These are phyloP conservation scores for Tinospora cordifolia DNA, from an alignment of 164 flowering plant species.

Conservation along the genomic window DNA sequence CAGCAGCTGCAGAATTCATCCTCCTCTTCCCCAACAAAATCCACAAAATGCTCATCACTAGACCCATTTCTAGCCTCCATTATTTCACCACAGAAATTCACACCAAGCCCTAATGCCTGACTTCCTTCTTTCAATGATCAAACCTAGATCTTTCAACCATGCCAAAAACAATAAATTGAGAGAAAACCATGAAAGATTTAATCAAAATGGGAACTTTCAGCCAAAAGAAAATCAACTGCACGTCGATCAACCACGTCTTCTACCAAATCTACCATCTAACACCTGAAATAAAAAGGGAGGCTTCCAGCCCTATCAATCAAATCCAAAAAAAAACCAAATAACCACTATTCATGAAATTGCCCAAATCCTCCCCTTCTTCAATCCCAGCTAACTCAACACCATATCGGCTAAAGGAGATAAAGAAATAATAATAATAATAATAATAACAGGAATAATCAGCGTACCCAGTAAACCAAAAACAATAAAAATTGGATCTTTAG, in stretches of 20 bases:
- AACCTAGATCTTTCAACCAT: neutral
- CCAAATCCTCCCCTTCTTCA: neutral
- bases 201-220: neutral
- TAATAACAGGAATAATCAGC: neutral
- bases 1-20: slow-evolving; percentile 78
- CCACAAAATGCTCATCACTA: slow-evolving; percentile 9
- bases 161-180: neutral
- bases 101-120: neutral
- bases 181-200: neutral
- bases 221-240: neutral
- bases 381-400: neutral
- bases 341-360: slow-evolving; percentile 1
- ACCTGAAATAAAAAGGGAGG: neutral
- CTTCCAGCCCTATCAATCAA: neutral
- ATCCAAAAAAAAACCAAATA: slow-evolving; percentile 10
- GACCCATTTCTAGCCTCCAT: slow-evolving; percentile 29
- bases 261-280: neutral
- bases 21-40: slow-evolving; percentile 50
- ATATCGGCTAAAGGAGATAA: too few species aligned
- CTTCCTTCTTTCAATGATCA: neutral
- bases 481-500: neutral
- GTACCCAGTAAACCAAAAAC: neutral
- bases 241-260: neutral
- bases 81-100: neutral
- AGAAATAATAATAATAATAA: neutral